These are phyloP conservation scores for Endoconidiophora laricicola DNA, from an alignment of 2,329 filamentous ascomycete species.

Conservation along the genomic window DNA sequence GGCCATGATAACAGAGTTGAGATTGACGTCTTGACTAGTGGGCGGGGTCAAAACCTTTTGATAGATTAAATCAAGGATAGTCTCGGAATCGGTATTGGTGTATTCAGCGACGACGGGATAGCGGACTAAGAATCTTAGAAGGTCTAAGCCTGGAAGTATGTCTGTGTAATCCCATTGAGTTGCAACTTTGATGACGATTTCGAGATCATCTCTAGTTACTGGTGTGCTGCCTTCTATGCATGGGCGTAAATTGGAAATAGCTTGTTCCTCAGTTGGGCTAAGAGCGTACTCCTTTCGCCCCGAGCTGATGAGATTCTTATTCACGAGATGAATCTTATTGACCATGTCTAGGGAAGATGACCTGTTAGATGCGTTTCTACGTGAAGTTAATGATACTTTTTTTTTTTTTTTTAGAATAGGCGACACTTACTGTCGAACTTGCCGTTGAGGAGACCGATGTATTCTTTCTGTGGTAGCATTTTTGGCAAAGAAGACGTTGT, in stretches of 20 bases:
- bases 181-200: slow-evolving; percentile 53
- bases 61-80: slow-evolving; percentile 40
- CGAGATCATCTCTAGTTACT: slow-evolving; percentile 34
- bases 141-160: slow-evolving; percentile 68
- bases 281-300: slow-evolving; percentile 60
- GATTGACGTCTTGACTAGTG: slow-evolving; percentile 40
- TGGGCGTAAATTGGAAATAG: slow-evolving; percentile 42
- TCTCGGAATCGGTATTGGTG: slow-evolving; percentile 33
- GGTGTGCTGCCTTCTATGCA: slow-evolving; percentile 44
- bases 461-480: slow-evolving; percentile 57
- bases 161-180: slow-evolving; percentile 67
- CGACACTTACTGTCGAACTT: slow-evolving; percentile 40
- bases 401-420: not conserved
- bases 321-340: slow-evolving; percentile 62
- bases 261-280: slow-evolving; percentile 52
- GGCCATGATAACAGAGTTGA: slow-evolving; percentile 79
- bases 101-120: slow-evolving; percentile 49
- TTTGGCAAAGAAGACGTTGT: slow-evolving; percentile 48
- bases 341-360: slow-evolving; percentile 38
- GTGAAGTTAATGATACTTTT: not conserved
- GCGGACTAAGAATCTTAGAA: slow-evolving; percentile 67
- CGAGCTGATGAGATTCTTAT: slow-evolving; percentile 51
- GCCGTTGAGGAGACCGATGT: slow-evolving; percentile 50
- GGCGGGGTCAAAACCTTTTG: slow-evolving; percentile 24
- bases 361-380: slow-evolving; percentile 16